Conservation (phyloP, 2,329 filamentous ascomycete species). For the Neonectria hederae region DNA sequence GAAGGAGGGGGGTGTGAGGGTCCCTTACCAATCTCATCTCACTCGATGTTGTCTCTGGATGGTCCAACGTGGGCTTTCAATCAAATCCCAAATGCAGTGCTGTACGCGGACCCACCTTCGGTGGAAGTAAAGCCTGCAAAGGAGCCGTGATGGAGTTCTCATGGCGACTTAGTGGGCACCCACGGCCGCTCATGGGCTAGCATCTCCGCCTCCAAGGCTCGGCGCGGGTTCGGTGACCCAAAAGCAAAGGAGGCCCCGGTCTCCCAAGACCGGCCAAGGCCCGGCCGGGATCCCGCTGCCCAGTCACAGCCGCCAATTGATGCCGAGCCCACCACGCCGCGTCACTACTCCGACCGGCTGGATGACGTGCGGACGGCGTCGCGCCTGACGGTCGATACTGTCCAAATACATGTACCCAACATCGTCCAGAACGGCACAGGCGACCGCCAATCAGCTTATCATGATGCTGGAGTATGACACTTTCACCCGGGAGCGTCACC, state of each 20-base stretch:
- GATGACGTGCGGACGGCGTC: conserved; percentile 36
- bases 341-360: conserved; percentile 35
- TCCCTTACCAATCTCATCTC: conserved; percentile 3
- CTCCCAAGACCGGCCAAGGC: conserved; percentile 37
- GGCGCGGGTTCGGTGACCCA: conserved; percentile 28
- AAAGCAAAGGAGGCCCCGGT: conserved; percentile 29
- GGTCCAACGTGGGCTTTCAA: conserved; percentile 37
- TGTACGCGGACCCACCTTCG: conserved; percentile 28
- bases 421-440: conserved; percentile 30
- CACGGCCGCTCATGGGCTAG: conserved; percentile 16
- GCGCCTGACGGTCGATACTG: conserved; percentile 26
- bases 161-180: conserved; percentile 22
- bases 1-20: conserved; percentile 20
- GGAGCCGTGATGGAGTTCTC: conserved; percentile 8
- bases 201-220: conserved; percentile 31
- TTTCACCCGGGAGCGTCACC: conserved; percentile 24
- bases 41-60: conserved; percentile 5
- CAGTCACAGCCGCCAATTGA: conserved; percentile 34
- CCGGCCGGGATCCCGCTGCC: conserved; percentile 22
- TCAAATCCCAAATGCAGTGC: conserved; percentile 25
- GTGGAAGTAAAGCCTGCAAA: conserved; percentile 22
- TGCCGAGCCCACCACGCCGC: conserved; percentile 41
- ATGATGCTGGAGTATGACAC: conserved; percentile 7
- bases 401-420: conserved; percentile 16
- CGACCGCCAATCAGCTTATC: conserved; percentile 23